phyloP scores from a whole-genome alignment of 2,329 filamentous ascomycete genomes.

The Diatrype stigma region DNA sequence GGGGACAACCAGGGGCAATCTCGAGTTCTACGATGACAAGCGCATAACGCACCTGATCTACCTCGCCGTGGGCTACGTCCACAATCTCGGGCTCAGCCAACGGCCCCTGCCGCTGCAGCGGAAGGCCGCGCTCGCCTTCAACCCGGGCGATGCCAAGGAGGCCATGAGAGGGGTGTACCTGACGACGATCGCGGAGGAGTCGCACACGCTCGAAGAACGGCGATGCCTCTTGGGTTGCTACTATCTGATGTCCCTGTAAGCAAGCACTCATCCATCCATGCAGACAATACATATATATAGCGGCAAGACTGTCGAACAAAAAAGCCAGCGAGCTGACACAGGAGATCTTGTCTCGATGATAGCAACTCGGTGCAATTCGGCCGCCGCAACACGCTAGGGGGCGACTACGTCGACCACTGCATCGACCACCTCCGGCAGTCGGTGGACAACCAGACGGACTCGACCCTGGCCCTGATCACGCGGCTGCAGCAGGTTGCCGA shows the following conservation, averaged over 20 bases:
- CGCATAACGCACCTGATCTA: constrained; percentile 35
- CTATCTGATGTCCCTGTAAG: constrained; percentile 36
- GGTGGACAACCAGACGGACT: constrained; percentile 25
- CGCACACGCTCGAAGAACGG: constrained; percentile 33
- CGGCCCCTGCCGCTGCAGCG: constrained; percentile 10
- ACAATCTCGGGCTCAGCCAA: constrained; percentile 34
- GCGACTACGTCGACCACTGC: constrained; percentile 30
- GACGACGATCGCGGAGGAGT: constrained; percentile 14
- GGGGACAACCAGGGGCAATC: constrained; percentile 32
- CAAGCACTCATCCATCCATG: no score
- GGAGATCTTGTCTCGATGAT: no score
- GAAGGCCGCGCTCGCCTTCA: constrained; percentile 11
- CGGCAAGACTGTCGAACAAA: no score
- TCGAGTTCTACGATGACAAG: constrained; percentile 30
- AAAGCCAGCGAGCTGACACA: no score
- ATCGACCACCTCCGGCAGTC: constrained; percentile 25
- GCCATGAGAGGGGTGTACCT: constrained; percentile 6
- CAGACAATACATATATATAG: no score
- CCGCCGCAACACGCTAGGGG: constrained; percentile 27
- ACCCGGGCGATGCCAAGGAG: constrained; percentile 13
- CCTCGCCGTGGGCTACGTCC: constrained; percentile 36
- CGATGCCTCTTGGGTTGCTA: constrained; percentile 35
- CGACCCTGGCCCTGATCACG: constrained; percentile 29
- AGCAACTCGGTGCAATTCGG: constrained; percentile 36
- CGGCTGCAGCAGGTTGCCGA: constrained; percentile 33